Evolutionary conservation across 768 basidiomycete genomes (phyloP).

Genomic region (Fomitopsis serialis): DNA sequence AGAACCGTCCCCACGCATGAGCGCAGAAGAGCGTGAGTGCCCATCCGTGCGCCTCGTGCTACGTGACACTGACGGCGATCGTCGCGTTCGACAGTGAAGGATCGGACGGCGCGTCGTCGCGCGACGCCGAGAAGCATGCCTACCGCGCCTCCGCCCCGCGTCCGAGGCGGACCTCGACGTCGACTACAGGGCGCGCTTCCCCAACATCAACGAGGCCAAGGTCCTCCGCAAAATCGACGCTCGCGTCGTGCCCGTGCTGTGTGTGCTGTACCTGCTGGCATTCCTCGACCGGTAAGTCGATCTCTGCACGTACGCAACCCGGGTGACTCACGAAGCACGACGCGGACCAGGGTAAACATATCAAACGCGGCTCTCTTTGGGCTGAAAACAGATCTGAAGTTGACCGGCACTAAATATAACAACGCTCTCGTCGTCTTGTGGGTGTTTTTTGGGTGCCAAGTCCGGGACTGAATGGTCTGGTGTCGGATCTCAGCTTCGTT

Average conservation of each 20-base stretch:
- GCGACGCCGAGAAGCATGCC: background rate
- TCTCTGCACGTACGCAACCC: background rate
- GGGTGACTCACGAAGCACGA: background rate
- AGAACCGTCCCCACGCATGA: background rate
- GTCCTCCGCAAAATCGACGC: constrained; percentile 31
- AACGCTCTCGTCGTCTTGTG: constrained; percentile 29
- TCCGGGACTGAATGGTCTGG: background rate
- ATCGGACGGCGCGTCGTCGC: background rate
- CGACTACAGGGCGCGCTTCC: constrained; percentile 13
- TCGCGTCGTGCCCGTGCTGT: constrained; percentile 36
- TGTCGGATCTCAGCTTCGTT: constrained; percentile 17
- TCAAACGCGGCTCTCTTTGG: constrained; percentile 27
- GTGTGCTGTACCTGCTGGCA: constrained; percentile 36
- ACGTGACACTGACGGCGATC: constrained; percentile 5
- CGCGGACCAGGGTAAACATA: constrained; percentile 22
- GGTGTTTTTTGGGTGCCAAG: no score
- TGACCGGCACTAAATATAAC: constrained; percentile 24
- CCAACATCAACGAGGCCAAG: constrained; percentile 22
- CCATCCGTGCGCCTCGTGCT: constrained; percentile 13
- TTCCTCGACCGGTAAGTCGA: constrained; percentile 31
- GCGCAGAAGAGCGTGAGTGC: constrained; percentile 1
- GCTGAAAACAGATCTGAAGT: constrained; percentile 23
- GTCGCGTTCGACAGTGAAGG: background rate
- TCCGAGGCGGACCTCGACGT: background rate
- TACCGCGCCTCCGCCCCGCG: background rate